Evolutionary conservation across 2,329 filamentous ascomycete species (phyloP), one percentile per base, ranked within the genome.

Genomic region (Stylonectria norvegica): DNA sequence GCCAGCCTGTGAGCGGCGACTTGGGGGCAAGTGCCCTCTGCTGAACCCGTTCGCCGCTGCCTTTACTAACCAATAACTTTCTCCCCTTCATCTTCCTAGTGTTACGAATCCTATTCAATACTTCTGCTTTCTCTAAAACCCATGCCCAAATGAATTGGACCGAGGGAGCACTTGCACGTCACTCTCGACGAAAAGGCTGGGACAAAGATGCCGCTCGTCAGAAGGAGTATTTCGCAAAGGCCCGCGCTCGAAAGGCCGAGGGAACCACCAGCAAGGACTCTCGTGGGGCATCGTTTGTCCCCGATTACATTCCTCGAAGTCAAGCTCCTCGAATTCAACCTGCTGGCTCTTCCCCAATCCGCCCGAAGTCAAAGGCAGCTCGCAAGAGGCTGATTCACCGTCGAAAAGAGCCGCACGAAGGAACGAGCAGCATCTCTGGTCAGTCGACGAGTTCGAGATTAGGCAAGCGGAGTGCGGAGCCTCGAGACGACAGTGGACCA

Each of bases 141-240:
- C 30, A 14, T 15, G 20, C 18, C 20, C 49, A 20, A 29, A 71
- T 71, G 68, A 71, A 71, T 48, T 69, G 68, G 66, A 69, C 61
- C 3, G 64, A 65, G 45, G 64, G 65, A 8, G 45, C 55, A 22
- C 60, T 67, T 16, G 56, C 64, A 30, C 64, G 67, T 7, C 59
- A 68, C 42, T 58, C 61, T 18, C 58, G 58, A 23, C 56, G 58
- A 5, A 64, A 57, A 35, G 54, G 57, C 11, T 63, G 52, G 54
- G 61, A 62, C 15, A 46, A 56, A 19, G 62, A 68, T 27, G 42
- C 49, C 14, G 53, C 58, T 15, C 62, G 59, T 12, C 67, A 70
- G 45, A 64, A 60, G 31, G 48, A 63, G 37, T 61, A 64, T 38
- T 70, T 70, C 46, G 65, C 66, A 14, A 65, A 60, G 39, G 57